Conservation (phyloP, 345 rosid genomes). For the Gynandropsis gynandra region DNA sequence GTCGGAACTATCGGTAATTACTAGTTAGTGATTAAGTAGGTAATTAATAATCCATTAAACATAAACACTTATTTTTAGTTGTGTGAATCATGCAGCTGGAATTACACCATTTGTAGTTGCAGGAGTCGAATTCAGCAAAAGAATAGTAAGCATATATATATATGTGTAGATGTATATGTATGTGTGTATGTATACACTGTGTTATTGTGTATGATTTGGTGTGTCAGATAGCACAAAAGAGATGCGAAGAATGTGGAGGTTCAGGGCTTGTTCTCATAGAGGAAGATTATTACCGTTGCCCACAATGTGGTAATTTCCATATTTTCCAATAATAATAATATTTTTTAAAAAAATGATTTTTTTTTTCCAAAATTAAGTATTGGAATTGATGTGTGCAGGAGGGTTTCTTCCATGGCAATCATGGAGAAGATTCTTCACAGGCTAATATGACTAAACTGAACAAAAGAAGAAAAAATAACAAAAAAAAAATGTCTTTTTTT, state of each 20-base stretch:
- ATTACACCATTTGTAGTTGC: slow-evolving; percentile 70
- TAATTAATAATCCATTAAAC: background rate
- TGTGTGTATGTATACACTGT: background rate
- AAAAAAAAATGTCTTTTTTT: background rate
- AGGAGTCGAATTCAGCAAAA: slow-evolving; percentile 85
- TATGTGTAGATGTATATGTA: too few species aligned
- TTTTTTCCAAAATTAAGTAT: too few species aligned
- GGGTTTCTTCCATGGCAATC: slow-evolving; percentile 96
- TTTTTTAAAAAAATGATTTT: too few species aligned
- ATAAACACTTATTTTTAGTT: background rate
- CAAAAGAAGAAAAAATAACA: background rate
- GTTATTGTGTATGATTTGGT: slow-evolving; percentile 10
- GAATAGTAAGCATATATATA: slow-evolving; percentile 44
- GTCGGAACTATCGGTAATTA: slow-evolving; percentile 62
- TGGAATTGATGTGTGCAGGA: slow-evolving; percentile 35
- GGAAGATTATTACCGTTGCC: slow-evolving; percentile 55
- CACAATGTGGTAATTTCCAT: slow-evolving; percentile 39
- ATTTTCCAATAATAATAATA: too few species aligned
- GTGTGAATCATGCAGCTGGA: slow-evolving; percentile 59
- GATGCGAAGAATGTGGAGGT: slow-evolving; percentile 65
- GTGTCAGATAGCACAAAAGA: slow-evolving; percentile 66
- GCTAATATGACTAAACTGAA: slow-evolving; percentile 32
- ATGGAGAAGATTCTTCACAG: slow-evolving; percentile 84
- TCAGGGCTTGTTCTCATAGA: slow-evolving; percentile 61
- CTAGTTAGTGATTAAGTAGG: slow-evolving; percentile 4